A percentile compares a stretch with the other conserved stretches of the same genome.
These are phyloP conservation scores for Corylus heterophylla DNA, from an alignment of 306 rosid species.

Conservation along the genomic window DNA sequence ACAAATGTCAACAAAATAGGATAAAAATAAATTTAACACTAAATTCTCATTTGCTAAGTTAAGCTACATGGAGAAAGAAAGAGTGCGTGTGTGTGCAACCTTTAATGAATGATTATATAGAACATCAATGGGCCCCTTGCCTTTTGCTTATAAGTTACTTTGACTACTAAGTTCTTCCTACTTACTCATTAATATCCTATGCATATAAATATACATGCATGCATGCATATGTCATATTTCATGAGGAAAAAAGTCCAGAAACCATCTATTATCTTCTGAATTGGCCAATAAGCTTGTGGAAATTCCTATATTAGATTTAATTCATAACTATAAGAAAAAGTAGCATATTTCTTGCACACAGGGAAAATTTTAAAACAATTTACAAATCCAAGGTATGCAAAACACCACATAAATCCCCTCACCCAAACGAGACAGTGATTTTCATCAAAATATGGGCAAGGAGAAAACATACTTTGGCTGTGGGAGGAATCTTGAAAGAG, in stretches of 20 bases:
- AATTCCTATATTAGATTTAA: neutral
- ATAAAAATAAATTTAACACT: neutral
- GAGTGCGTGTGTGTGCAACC: neutral
- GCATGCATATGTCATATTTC: neutral
- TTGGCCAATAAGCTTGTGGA: neutral
- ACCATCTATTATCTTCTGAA: neutral
- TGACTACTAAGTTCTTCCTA: no score
- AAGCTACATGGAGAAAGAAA: neutral
- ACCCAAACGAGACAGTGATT: neutral
- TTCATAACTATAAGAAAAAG: neutral
- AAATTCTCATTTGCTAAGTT: neutral
- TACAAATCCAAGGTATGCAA: neutral
- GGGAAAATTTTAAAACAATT: neutral
- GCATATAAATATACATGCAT: neutral
- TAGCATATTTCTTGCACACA: neutral
- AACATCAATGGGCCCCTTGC: no score
- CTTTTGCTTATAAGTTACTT: no score
- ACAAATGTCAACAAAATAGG: neutral
- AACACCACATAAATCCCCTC: neutral
- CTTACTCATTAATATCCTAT: neutral
- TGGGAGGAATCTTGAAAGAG: conserved; percentile 93
- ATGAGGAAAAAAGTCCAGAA: neutral
- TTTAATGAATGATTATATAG: no score
- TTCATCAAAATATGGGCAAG: neutral
- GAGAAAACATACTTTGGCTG: conserved; percentile 76